phyloP scores from a whole-genome alignment of 1,284 basidiomycete genomes.

The Papiliotrema laurentii region DNA sequence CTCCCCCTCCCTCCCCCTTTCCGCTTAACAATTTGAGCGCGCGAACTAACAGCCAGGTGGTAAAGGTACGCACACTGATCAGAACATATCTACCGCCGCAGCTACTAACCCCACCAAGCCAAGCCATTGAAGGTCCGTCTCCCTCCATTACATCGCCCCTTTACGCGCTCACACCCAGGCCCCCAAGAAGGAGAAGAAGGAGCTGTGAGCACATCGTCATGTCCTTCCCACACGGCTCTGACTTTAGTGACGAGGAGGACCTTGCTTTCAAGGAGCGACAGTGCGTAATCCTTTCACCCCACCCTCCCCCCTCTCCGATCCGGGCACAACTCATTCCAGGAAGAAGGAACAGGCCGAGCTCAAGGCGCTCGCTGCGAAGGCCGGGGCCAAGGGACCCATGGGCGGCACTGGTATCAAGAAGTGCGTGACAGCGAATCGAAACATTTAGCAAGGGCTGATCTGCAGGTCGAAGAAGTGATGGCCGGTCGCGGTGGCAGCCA shows the following conservation, averaged over 20 bases:
- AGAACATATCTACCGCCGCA: neutral
- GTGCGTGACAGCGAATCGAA: too few relatives aligned
- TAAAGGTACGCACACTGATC: constrained; percentile 7
- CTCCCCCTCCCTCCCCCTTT: too few relatives aligned
- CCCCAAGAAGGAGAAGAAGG: constrained; percentile 16
- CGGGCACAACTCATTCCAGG: neutral
- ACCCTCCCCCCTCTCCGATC: neutral
- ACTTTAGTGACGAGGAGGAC: constrained; percentile 21
- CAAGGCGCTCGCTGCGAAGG: constrained; percentile 17
- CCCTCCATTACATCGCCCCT: constrained; percentile 16
- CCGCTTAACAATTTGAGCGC: too few relatives aligned
- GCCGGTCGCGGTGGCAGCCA: too few relatives aligned
- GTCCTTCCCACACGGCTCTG: neutral
- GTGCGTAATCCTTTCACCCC: neutral
- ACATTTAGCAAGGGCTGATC: too few relatives aligned
- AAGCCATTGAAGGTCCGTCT: neutral
- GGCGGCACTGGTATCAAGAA: constrained; percentile 26
- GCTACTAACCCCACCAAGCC: neutral
- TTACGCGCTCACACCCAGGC: too few relatives aligned
- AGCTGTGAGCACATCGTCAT: constrained; percentile 7
- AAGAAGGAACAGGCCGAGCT: constrained; percentile 23
- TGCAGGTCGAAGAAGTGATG: too few relatives aligned
- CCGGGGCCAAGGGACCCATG: constrained; percentile 19
- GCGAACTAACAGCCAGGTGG: too few relatives aligned
- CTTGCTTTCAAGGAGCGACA: constrained; percentile 11